These are phyloP conservation scores for Zygotorulaspora florentina DNA, from an alignment of 805 yeast species.

Conservation along the genomic window DNA sequence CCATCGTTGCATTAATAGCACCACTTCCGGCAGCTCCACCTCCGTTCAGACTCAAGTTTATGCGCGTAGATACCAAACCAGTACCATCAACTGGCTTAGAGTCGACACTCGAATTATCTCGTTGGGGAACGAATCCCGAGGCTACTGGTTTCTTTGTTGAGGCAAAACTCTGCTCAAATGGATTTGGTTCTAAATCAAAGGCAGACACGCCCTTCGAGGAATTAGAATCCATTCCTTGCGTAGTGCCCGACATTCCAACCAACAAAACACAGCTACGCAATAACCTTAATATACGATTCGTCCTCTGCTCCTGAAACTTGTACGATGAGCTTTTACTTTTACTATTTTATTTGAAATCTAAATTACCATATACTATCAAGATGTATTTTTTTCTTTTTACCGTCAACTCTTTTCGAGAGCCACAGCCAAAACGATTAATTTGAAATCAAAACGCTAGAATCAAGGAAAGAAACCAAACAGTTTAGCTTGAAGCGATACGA, in stretches of 20 bases:
- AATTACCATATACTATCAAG: too few relatives aligned
- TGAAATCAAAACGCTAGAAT: too few relatives aligned
- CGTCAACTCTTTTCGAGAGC: too few relatives aligned
- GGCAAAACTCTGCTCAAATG: conserved; percentile 94
- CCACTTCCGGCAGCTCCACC: neutral
- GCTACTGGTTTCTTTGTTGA: conserved; percentile 34
- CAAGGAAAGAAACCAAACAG: too few relatives aligned
- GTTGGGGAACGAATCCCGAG: neutral
- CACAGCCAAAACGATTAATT: too few relatives aligned
- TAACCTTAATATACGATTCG: neutral
- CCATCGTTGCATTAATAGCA: neutral
- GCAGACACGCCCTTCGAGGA: conserved; percentile 50
- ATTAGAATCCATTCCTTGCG: conserved; percentile 15
- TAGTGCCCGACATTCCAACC: conserved; percentile 6
- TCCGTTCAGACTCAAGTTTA: neutral
- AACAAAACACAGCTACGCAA: neutral
- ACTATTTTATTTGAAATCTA: too few relatives aligned
- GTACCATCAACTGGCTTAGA: neutral
- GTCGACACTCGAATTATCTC: neutral
- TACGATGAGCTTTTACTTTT: too few relatives aligned
- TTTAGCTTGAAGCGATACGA: too few relatives aligned
- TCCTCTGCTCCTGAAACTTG: too few relatives aligned
- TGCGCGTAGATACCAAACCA: neutral
- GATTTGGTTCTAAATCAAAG: conserved; percentile 86
- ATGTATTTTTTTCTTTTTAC: too few relatives aligned